Evolutionary conservation across 2,329 filamentous ascomycete genomes (phyloP).

Genomic region (Aspergillus aculeatus): DNA sequence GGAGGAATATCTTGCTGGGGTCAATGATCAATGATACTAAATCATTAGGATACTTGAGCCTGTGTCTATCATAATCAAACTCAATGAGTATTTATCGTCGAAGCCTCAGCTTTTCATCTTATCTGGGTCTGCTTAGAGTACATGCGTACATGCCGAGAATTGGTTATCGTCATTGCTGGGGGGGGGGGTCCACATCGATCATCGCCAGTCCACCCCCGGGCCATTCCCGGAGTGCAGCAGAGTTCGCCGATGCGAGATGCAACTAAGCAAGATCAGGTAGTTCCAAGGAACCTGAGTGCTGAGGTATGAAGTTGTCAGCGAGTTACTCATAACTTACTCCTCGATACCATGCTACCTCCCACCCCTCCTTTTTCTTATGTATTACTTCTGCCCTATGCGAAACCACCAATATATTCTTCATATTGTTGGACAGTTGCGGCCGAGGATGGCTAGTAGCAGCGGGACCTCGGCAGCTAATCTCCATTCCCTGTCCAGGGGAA

Average conservation of each 20-base stretch:
- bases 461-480: slow-evolving; percentile 2
- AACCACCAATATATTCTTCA: not conserved
- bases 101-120: not conserved
- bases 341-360: not conserved
- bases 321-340: not conserved
- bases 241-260: not conserved
- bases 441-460: not conserved
- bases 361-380: not conserved
- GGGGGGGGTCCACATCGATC: slow-evolving; percentile 6
- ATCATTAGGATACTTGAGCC: not conserved
- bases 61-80: slow-evolving; percentile 1
- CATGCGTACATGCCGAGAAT: not conserved
- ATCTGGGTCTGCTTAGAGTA: not conserved
- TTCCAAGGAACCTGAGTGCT: not conserved
- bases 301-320: not conserved
- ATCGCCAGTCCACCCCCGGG: slow-evolving; percentile 2
- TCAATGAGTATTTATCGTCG: not conserved
- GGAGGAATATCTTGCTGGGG: not conserved
- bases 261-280: not conserved
- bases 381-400: not conserved
- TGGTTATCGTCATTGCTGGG: slow-evolving; percentile 4
- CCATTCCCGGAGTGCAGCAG: not conserved
- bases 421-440: not conserved
- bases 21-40: not conserved
- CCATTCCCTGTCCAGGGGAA: not conserved